Evolutionary conservation across 768 basidiomycete genomes (phyloP).

Genomic region (Terana coerulea): DNA sequence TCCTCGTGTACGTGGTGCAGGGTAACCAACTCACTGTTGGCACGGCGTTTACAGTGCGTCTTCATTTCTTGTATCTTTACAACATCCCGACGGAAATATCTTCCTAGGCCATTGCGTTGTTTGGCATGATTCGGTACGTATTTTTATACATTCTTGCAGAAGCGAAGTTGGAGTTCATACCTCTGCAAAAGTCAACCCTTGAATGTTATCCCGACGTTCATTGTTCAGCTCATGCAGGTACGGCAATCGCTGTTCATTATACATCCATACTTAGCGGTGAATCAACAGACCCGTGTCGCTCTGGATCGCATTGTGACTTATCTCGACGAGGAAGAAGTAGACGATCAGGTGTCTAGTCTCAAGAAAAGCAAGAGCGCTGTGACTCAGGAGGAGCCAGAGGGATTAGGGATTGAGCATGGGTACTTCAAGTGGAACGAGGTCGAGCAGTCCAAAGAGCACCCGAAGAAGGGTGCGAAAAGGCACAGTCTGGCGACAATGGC

Average conservation of each 20-base stretch:
- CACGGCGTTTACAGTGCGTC: constrained; percentile 75
- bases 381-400: constrained; percentile 24
- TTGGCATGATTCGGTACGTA: constrained; percentile 75
- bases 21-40: constrained; percentile 75
- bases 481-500: neutral
- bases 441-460: constrained; percentile 32
- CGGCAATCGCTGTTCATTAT: too few relatives aligned
- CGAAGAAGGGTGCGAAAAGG: constrained; percentile 16
- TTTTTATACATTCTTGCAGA: neutral
- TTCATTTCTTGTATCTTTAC: neutral
- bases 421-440: constrained; percentile 56
- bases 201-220: constrained; percentile 76
- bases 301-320: constrained; percentile 58
- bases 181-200: constrained; percentile 61
- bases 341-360: constrained; percentile 53
- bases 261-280: too few relatives aligned
- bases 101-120: constrained; percentile 68
- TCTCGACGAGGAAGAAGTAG: constrained; percentile 60
- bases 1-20: constrained; percentile 66
- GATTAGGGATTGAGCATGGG: constrained; percentile 47
- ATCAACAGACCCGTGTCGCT: constrained; percentile 46
- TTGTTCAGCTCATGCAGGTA: constrained; percentile 70
- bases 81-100: neutral
- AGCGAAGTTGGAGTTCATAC: neutral
- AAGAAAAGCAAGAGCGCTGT: constrained; percentile 34